Conservation (phyloP, 352 stramenopile species). For the Globisporangium barbulae region DNA sequence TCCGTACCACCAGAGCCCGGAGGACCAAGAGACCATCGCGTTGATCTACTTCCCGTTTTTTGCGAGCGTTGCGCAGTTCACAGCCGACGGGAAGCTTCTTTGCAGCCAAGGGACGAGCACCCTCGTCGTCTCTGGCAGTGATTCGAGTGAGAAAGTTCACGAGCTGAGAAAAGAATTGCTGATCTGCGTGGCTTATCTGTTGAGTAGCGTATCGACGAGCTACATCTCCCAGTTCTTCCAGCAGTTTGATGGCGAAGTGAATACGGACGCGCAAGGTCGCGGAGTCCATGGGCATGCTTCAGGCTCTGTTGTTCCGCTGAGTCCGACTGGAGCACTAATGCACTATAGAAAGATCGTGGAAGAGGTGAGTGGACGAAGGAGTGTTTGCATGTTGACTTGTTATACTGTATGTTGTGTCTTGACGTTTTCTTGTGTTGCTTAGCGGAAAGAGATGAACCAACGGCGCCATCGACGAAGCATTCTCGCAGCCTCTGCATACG, state of each 20-base stretch:
- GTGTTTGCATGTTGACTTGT: too few relatives aligned
- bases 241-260: constrained; percentile 10
- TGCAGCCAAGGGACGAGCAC: constrained; percentile 11
- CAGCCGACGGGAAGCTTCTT: constrained; percentile 43
- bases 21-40: constrained; percentile 58
- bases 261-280: not conserved
- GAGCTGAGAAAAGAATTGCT: constrained; percentile 61
- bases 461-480: constrained; percentile 10
- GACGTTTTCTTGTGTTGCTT: not conserved
- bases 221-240: constrained; percentile 48
- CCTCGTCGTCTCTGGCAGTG: not conserved
- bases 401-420: too few relatives aligned
- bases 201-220: constrained; percentile 48
- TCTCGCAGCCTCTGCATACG: constrained; percentile 1
- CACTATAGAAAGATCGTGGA: constrained; percentile 46
- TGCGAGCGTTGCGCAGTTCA: constrained; percentile 40
- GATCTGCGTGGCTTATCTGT: constrained; percentile 55
- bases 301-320: constrained; percentile 20
- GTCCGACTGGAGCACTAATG: constrained; percentile 38
- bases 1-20: constrained; percentile 27
- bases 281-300: not conserved
- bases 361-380: constrained; percentile 22
- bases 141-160: constrained; percentile 10
- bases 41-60: constrained; percentile 63
- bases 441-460: constrained; percentile 10